Evolutionary conservation across 1,284 basidiomycete genomes (phyloP).

Genomic region (Exobasidium rhododendri): DNA sequence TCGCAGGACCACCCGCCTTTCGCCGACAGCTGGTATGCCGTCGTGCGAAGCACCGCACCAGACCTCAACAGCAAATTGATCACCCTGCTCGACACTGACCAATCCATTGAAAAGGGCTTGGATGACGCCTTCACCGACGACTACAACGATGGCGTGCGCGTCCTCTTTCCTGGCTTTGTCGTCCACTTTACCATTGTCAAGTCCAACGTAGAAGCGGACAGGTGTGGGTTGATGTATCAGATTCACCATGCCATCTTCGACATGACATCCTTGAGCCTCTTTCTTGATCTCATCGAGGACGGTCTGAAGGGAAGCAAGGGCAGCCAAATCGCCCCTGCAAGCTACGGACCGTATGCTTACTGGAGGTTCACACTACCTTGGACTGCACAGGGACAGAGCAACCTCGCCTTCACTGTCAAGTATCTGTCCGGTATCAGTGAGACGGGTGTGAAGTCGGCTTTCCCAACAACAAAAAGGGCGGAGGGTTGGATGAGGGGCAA

Average conservation of each 20-base stretch:
- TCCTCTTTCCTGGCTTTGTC: neutral
- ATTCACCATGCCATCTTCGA: slow-evolving; percentile 2
- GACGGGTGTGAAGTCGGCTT: neutral
- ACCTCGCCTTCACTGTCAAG: neutral
- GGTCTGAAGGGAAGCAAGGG: neutral
- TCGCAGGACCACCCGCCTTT: neutral
- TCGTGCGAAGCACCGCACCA: neutral
- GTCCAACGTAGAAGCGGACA: neutral
- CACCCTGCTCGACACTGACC: neutral
- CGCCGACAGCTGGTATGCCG: neutral
- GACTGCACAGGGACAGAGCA: neutral
- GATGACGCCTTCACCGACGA: neutral
- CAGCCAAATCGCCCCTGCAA: neutral
- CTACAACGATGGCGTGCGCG: neutral
- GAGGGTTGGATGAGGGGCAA: slow-evolving; percentile 6
- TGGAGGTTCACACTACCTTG: neutral
- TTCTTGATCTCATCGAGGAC: neutral
- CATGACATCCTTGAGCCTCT: neutral
- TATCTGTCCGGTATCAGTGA: neutral
- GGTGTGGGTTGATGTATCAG: neutral
- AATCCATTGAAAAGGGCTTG: neutral
- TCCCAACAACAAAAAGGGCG: neutral
- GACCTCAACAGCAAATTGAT: neutral
- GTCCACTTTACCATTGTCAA: neutral
- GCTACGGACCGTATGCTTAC: neutral